These are phyloP conservation scores for Mucor circinelloides DNA, from an alignment of 371 early-diverging fungal species.

Conservation along the genomic window DNA sequence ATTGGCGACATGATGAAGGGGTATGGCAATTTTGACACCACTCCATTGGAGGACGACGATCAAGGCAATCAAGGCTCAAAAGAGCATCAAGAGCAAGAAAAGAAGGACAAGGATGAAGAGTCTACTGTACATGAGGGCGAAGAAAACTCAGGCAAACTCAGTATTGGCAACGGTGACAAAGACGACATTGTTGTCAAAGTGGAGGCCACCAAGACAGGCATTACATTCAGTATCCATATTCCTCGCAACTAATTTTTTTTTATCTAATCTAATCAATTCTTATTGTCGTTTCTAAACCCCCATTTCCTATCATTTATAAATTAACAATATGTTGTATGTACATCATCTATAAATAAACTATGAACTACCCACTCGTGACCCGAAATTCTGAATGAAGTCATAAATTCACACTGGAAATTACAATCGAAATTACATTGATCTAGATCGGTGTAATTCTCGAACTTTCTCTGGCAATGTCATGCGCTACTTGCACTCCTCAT, in stretches of 20 bases:
- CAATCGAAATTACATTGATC: neutral
- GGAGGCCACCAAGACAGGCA: slow-evolving; percentile 31
- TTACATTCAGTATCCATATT: slow-evolving; percentile 31
- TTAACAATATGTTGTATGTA: neutral
- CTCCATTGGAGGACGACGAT: slow-evolving; percentile 1
- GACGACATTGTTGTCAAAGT: slow-evolving; percentile 36
- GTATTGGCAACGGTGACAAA: slow-evolving; percentile 19
- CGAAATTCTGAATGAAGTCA: neutral
- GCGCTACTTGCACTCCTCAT: neutral
- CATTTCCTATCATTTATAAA: too few species aligned
- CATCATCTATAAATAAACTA: too few species aligned
- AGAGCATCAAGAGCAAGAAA: neutral
- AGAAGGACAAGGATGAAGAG: slow-evolving; percentile 14
- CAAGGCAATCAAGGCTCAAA: neutral
- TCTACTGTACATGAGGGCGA: slow-evolving; percentile 7
- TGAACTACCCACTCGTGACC: too few species aligned
- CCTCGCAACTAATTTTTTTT: slow-evolving; percentile 21
- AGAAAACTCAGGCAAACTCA: neutral
- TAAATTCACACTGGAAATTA: neutral
- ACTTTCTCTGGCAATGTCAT: neutral
- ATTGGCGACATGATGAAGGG: slow-evolving; percentile 21
- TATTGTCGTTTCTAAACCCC: neutral
- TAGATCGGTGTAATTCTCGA: neutral
- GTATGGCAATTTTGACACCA: slow-evolving; percentile 12
- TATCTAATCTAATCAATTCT: neutral